A percentile compares a stretch with the other conserved stretches of the same genome.
These are phyloP conservation scores for Colletotrichum gigasporum DNA, from an alignment of 2,329 filamentous ascomycete genomes.

Conservation along the genomic window DNA sequence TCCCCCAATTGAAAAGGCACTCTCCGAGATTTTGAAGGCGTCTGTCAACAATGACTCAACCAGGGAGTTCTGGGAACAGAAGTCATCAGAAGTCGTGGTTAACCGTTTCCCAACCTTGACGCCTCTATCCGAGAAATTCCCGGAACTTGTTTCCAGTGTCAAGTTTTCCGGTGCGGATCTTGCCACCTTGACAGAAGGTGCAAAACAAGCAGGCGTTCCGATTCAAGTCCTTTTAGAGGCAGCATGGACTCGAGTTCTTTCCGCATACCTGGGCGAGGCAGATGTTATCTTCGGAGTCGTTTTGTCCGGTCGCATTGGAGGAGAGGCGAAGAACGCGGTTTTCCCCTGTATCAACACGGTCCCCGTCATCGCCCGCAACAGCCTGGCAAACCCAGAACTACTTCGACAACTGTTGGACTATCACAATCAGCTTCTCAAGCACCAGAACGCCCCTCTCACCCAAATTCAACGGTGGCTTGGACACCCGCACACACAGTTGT, in stretches of 20 bases:
- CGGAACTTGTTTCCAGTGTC: background rate
- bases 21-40: conserved; percentile 53
- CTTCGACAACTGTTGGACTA: conserved; percentile 71
- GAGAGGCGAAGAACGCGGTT: conserved; percentile 65
- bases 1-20: conserved; percentile 41
- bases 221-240: conserved; percentile 80
- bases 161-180: conserved; percentile 42
- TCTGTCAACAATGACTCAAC: conserved; percentile 40
- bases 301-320: conserved; percentile 76
- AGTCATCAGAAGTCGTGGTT: conserved; percentile 62
- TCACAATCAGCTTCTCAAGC: conserved; percentile 71
- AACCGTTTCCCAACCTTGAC: conserved; percentile 82
- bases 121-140: conserved; percentile 58
- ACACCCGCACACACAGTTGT: conserved; percentile 71
- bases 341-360: conserved; percentile 88
- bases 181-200: conserved; percentile 61
- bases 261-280: conserved; percentile 79
- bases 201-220: conserved; percentile 69
- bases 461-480: conserved; percentile 79
- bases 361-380: conserved; percentile 72
- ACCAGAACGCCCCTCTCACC: conserved; percentile 77
- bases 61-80: conserved; percentile 70
- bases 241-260: conserved; percentile 79
- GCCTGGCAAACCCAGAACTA: conserved; percentile 63
- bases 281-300: conserved; percentile 82